A percentile compares a stretch with the other conserved stretches of the same genome.
These are phyloP conservation scores for Linnemannia elongata DNA, from an alignment of 192 early-diverging fungal genomes.

Conservation along the genomic window DNA sequence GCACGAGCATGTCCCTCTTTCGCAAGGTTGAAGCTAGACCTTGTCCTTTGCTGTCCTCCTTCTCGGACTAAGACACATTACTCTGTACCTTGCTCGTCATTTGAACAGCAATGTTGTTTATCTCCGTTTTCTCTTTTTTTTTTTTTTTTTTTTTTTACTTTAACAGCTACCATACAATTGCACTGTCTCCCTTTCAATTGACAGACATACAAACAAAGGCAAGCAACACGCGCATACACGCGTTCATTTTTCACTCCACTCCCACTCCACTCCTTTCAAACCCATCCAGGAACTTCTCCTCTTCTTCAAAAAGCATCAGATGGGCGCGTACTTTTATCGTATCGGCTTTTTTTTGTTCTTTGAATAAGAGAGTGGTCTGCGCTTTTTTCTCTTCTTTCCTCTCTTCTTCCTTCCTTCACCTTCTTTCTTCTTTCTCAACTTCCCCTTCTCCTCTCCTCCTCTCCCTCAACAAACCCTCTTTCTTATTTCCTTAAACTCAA, in stretches of 20 bases:
- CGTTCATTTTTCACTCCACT: not conserved
- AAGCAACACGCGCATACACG: not conserved
- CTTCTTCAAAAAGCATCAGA: not conserved
- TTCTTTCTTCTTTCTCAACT: not conserved
- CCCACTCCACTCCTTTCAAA: too few relatives aligned
- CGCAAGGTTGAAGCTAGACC: too few relatives aligned
- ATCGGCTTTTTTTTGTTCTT: too few relatives aligned
- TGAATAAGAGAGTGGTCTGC: not conserved
- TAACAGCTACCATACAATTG: not conserved
- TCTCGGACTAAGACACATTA: too few relatives aligned
- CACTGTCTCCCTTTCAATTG: not conserved
- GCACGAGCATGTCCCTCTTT: constrained; percentile 4
- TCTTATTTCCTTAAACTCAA: not conserved
- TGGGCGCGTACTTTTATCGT: not conserved
- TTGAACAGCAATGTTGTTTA: too few relatives aligned
- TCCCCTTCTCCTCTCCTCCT: not conserved
- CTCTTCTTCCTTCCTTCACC: not conserved
- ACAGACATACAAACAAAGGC: not conserved
- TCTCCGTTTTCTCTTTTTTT: too few relatives aligned
- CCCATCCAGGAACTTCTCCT: too few relatives aligned
- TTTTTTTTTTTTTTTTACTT: not conserved
- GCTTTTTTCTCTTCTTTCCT: not conserved
- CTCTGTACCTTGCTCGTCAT: too few relatives aligned
- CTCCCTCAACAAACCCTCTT: not conserved
- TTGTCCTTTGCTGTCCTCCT: too few relatives aligned